phyloP scores from a whole-genome alignment of 2,329 filamentous ascomycete species.

The Parastagonospora avenae region DNA sequence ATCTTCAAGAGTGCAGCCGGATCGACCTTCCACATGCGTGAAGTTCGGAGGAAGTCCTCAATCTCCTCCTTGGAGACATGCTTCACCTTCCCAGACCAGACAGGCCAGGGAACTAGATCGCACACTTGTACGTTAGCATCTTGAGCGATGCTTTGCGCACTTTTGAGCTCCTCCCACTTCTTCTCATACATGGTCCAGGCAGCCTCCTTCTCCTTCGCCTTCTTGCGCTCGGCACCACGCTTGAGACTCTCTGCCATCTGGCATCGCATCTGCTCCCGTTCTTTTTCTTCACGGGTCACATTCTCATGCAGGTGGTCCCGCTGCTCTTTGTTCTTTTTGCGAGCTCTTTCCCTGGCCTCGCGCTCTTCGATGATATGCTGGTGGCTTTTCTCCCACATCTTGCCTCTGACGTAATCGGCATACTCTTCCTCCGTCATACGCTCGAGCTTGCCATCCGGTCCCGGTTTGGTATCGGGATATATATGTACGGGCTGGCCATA shows the following conservation, averaged over 20 bases:
- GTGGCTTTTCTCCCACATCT: slow-evolving; percentile 96
- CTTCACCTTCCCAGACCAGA: slow-evolving; percentile 62
- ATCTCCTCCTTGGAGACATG: slow-evolving; percentile 67
- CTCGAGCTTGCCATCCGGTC: slow-evolving; percentile 65
- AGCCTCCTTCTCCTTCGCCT: slow-evolving; percentile 60
- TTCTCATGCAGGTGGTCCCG: slow-evolving; percentile 48
- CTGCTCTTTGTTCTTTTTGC: slow-evolving; percentile 53
- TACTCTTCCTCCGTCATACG: slow-evolving; percentile 94
- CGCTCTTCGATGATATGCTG: slow-evolving; percentile 81
- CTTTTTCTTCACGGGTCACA: slow-evolving; percentile 50
- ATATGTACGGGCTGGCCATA: slow-evolving; percentile 93
- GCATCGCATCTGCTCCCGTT: slow-evolving; percentile 56
- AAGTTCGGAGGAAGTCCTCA: slow-evolving; percentile 70
- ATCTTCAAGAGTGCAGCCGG: slow-evolving; percentile 68
- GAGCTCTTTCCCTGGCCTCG: slow-evolving; percentile 59
- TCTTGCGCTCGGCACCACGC: slow-evolving; percentile 67
- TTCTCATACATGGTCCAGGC: slow-evolving; percentile 69
- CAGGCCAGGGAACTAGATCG: slow-evolving; percentile 72
- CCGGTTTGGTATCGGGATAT: slow-evolving; percentile 66
- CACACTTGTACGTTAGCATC: slow-evolving; percentile 25
- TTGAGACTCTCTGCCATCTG: slow-evolving; percentile 73
- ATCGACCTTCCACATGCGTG: slow-evolving; percentile 48
- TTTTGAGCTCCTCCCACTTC: slow-evolving; percentile 65
- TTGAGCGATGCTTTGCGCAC: slow-evolving; percentile 13
- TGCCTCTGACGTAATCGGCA: slow-evolving; percentile 77